Evolutionary conservation across 2,329 filamentous ascomycete genomes (phyloP), one percentile per base, ranked within the genome.

Genomic region (Gliomastix tumulicola): DNA sequence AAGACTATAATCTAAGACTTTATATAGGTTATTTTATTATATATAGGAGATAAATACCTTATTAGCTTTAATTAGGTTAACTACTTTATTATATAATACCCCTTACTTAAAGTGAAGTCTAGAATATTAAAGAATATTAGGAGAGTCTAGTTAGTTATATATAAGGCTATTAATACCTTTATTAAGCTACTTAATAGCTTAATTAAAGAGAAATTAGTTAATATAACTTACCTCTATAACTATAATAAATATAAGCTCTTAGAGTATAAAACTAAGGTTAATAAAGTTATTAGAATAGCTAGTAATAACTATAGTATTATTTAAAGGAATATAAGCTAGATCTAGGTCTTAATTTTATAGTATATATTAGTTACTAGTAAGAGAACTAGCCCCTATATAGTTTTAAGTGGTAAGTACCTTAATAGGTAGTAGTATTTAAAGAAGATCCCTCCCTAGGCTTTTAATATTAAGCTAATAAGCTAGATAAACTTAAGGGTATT

Each of bases 141-240:
- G 9, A 13, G 19, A 20, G 18, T 36, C 17, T 18, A 18, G 11
- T 11, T 17, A 13, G 8, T 36, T 8, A 32, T 31, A 20, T 20
- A 31, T 30, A 8, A 18, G 11, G 9, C 9, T 28, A 36, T 20
- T 9, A 30, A 32, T 30, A 36, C 32, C 9, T 36, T 30, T 36
- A 21, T 25, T 35, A 25, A 25, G 27, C 13, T 10, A 35, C n/a
- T 7, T 35, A 25, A 16, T n/a, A n/a, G n/a, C n/a, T n/a, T 35
- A 25, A 18, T 28, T 11, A 13, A n/a, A n/a, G n/a, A n/a, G n/a
- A 17, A 11, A 36, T 9, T 8, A 20, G 15, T 11, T 31, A 8
- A 11, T 20, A 10, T 31, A 11, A 8, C 7, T 31, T 18, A 18
- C n/a, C 7, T 34, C 11, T 19, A 9, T 19, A 10, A 18, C 20